Evolutionary conservation across 768 basidiomycete genomes (phyloP).

Genomic region (Termitomyces sp.): DNA sequence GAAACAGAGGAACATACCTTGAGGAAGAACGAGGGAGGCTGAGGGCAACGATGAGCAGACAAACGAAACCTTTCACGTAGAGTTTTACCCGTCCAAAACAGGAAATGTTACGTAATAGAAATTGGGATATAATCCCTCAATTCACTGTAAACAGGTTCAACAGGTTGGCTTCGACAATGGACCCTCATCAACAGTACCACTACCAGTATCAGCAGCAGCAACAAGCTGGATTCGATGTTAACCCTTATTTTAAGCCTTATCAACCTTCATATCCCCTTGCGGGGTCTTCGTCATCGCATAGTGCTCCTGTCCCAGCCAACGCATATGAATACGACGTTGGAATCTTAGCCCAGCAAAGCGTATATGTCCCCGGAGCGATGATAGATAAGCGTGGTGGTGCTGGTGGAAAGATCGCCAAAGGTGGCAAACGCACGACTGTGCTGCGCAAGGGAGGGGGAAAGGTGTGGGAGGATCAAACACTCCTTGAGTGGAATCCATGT

Average conservation of each 20-base stretch:
- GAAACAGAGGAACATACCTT: conserved; percentile 29
- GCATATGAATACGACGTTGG: conserved; percentile 93
- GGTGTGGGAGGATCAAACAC: conserved; percentile 97
- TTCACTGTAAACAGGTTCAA: too few relatives aligned
- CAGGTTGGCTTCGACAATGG: conserved; percentile 26
- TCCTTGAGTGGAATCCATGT: conserved; percentile 98
- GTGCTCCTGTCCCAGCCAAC: conserved; percentile 79
- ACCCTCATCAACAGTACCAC: conserved; percentile 42
- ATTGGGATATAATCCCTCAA: too few relatives aligned
- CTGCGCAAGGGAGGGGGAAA: conserved; percentile 93
- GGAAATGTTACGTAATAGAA: conserved; percentile 23
- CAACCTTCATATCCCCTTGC: conserved; percentile 64
- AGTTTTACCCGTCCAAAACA: conserved; percentile 2
- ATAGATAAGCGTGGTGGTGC: conserved; percentile 84
- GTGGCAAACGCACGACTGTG: conserved; percentile 90
- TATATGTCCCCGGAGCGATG: conserved; percentile 89
- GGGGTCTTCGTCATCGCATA: conserved; percentile 61
- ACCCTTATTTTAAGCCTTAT: conserved; percentile 81
- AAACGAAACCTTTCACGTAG: conserved; percentile 6
- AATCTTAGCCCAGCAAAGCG: conserved; percentile 85
- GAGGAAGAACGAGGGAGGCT: conserved; percentile 26
- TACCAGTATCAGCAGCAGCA: conserved; percentile 48
- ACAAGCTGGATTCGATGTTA: conserved; percentile 51
- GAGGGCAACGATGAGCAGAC: conserved; percentile 20
- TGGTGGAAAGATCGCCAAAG: conserved; percentile 81